phyloP scores from a whole-genome alignment of 108 stramenopile species.

The Skeletonema grethae region DNA sequence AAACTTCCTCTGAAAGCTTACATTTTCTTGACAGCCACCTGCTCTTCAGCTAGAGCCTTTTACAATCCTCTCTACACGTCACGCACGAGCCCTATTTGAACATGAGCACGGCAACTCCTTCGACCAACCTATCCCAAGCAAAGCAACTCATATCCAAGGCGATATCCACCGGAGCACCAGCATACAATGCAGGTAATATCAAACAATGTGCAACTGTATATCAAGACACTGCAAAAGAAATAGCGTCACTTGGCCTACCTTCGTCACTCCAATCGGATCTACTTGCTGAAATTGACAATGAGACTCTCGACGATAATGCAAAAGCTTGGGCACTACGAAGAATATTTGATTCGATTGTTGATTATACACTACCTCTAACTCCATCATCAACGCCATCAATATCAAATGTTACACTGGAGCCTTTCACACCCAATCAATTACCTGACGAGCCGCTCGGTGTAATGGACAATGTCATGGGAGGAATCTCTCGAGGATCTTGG shows the following conservation, averaged over 20 bases:
- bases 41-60: not conserved
- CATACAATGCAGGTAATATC: slow-evolving; percentile 59
- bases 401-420: slow-evolving; percentile 25
- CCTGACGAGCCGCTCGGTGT: slow-evolving; percentile 39
- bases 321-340: slow-evolving; percentile 54
- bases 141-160: slow-evolving; percentile 42
- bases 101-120: not conserved
- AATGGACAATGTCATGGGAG: slow-evolving; percentile 65
- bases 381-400: slow-evolving; percentile 6
- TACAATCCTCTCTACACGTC: not conserved
- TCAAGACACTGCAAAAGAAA: slow-evolving; percentile 41
- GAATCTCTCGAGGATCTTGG: slow-evolving; percentile 49
- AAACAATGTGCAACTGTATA: slow-evolving; percentile 45
- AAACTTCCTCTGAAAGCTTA: not conserved
- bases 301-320: slow-evolving; percentile 16
- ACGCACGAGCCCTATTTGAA: not conserved
- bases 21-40: not conserved
- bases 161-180: slow-evolving; percentile 57
- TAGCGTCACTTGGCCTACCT: slow-evolving; percentile 34
- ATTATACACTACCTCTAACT: slow-evolving; percentile 46
- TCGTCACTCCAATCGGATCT: slow-evolving; percentile 23
- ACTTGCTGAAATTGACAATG: slow-evolving; percentile 14
- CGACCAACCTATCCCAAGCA: not conserved
- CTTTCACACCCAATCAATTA: slow-evolving; percentile 38
- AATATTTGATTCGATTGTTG: slow-evolving; percentile 52